Conservation (phyloP, 192 early-diverging fungal species). For the Coemansia sp. region DNA sequence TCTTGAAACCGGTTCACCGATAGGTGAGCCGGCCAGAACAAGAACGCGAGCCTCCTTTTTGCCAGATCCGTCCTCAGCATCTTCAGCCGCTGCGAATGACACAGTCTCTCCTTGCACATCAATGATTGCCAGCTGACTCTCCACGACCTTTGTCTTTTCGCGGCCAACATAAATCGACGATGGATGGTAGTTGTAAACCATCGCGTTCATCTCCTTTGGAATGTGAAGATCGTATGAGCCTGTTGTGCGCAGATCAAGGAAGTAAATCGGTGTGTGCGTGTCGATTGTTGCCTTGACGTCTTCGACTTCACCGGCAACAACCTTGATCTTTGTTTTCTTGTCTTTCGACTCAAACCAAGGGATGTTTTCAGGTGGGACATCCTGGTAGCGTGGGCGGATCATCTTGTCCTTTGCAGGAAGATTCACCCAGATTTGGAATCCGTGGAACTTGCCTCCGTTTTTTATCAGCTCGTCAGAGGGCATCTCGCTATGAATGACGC, state of each 20-base stretch:
- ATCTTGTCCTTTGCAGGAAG: constrained; percentile 72
- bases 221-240: constrained; percentile 49
- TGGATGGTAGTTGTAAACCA: constrained; percentile 53
- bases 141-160: constrained; percentile 38
- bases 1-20: constrained; percentile 62
- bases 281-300: constrained; percentile 67
- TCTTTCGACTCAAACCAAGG: constrained; percentile 57
- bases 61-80: constrained; percentile 23
- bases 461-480: constrained; percentile 54
- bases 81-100: constrained; percentile 36
- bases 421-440: constrained; percentile 80
- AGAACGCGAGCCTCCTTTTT: constrained; percentile 58
- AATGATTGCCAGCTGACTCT: constrained; percentile 45
- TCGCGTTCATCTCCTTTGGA: constrained; percentile 51
- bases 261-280: constrained; percentile 79
- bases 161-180: constrained; percentile 35
- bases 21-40: constrained; percentile 62
- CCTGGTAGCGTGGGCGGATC: constrained; percentile 70
- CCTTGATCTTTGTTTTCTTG: constrained; percentile 62
- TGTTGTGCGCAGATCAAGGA: constrained; percentile 73
- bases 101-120: constrained; percentile 41
- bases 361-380: constrained; percentile 64
- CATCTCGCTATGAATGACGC: constrained; percentile 77
- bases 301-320: constrained; percentile 84
- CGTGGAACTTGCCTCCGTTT: constrained; percentile 47